These are phyloP conservation scores for Cladochytrium replicatum DNA, from an alignment of 192 early-diverging fungal genomes.

Conservation along the genomic window DNA sequence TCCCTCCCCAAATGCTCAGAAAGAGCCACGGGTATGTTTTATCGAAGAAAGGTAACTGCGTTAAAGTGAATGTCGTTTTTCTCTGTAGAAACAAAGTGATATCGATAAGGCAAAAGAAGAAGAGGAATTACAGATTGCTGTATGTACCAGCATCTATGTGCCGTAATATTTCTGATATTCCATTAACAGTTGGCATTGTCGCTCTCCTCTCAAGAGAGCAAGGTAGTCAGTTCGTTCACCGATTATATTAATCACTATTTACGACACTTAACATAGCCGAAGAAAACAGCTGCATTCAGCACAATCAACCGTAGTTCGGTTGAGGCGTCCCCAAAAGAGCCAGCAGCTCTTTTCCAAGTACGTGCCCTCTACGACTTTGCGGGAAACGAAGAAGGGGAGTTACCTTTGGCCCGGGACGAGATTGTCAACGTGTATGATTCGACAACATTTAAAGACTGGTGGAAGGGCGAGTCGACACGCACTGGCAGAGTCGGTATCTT, in stretches of 20 bases:
- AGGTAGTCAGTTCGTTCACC: too few species aligned
- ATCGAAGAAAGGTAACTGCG: too few species aligned
- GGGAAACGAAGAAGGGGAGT: constrained; percentile 81
- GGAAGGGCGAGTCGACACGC: constrained; percentile 87
- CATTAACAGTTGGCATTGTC: constrained; percentile 82
- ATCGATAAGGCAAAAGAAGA: constrained; percentile 86
- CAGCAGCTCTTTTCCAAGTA: constrained; percentile 64
- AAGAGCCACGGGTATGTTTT: too few species aligned
- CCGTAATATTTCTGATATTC: too few species aligned
- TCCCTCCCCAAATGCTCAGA: too few species aligned
- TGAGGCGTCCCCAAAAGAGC: neutral
- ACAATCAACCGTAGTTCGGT: neutral
- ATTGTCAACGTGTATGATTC: constrained; percentile 84
- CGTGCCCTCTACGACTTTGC: constrained; percentile 89
- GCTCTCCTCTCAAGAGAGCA: constrained; percentile 53
- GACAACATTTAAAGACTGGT: constrained; percentile 95
- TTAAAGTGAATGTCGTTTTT: too few species aligned
- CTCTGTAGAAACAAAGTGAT: constrained; percentile 26
- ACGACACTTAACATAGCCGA: too few species aligned
- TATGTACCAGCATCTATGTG: neutral
- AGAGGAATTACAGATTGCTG: constrained; percentile 85
- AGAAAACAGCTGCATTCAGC: too few species aligned
- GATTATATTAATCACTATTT: too few species aligned
- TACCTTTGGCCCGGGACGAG: constrained; percentile 80
- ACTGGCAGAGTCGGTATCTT: constrained; percentile 86